A percentile compares a stretch with the other conserved stretches of the same genome.
phyloP scores from a whole-genome alignment of 1,139 yeast genomes.

The Hanseniaspora gamundiae region DNA sequence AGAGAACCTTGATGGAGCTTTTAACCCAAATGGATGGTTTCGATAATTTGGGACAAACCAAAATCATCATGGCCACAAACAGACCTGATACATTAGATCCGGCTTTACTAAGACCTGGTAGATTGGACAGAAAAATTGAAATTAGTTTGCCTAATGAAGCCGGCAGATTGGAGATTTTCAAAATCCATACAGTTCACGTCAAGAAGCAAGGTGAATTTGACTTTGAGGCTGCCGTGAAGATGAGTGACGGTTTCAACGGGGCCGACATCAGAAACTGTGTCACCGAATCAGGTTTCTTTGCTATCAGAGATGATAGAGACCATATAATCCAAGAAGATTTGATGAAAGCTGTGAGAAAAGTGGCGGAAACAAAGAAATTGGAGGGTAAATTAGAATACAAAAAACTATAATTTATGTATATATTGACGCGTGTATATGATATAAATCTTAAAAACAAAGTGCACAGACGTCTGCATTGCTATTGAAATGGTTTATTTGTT shows the following conservation, averaged over 20 bases:
- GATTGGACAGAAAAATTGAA: slow-evolving; percentile 95
- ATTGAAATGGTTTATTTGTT: not conserved
- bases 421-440: too few relatives aligned
- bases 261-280: slow-evolving; percentile 96
- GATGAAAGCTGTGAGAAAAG: slow-evolving; percentile 97
- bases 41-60: slow-evolving; percentile 92
- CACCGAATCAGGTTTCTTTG: slow-evolving; percentile 98
- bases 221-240: slow-evolving; percentile 91
- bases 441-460: too few relatives aligned
- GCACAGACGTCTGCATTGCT: too few relatives aligned
- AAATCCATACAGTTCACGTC: slow-evolving; percentile 81
- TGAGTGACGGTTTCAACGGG: slow-evolving; percentile 99
- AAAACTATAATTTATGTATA: slow-evolving; percentile 46
- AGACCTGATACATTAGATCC: slow-evolving; percentile 98
- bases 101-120: slow-evolving; percentile 96
- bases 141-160: slow-evolving; percentile 94
- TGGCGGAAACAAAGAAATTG: slow-evolving; percentile 90
- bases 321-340: slow-evolving; percentile 86
- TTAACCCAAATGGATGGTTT: slow-evolving; percentile 99
- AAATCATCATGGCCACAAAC: slow-evolving; percentile 98
- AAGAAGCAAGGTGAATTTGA: slow-evolving; percentile 93
- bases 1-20: slow-evolving; percentile 95
- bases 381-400: slow-evolving; percentile 95
- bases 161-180: slow-evolving; percentile 88
- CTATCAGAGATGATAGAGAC: slow-evolving; percentile 95